phyloP scores from a whole-genome alignment of 805 yeast species.

The Zygosaccharomyces lentus region DNA sequence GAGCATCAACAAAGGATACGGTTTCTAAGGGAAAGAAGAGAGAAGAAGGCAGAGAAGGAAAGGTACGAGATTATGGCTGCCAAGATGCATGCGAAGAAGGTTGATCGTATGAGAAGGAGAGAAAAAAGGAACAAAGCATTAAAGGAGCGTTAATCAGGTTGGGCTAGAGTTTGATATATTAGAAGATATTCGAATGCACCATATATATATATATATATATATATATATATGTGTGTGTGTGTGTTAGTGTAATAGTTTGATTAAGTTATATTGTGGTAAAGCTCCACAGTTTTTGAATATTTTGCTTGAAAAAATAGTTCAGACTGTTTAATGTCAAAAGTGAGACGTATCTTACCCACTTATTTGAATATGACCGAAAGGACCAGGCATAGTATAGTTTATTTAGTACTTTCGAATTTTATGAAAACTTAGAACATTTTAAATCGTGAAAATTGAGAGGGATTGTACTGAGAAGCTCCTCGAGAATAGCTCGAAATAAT shows the following conservation, averaged over 20 bases:
- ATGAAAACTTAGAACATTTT: too few species aligned
- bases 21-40: conserved; percentile 66
- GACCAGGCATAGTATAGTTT: too few species aligned
- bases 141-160: conserved; percentile 63
- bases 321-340: too few species aligned
- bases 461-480: too few species aligned
- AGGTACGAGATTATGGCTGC: conserved; percentile 77
- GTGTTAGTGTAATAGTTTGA: not conserved
- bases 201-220: too few species aligned
- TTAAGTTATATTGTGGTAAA: not conserved
- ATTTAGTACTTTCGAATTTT: too few species aligned
- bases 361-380: too few species aligned
- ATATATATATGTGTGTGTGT: not conserved
- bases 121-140: conserved; percentile 94
- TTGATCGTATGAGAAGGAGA: conserved; percentile 81
- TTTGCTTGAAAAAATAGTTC: too few species aligned
- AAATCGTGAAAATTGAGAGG: too few species aligned
- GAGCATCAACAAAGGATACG: conserved; percentile 51
- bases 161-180: not conserved
- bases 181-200: not conserved
- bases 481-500: too few species aligned
- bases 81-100: conserved; percentile 88
- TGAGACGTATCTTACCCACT: too few species aligned
- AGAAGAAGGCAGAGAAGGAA: conserved; percentile 81
- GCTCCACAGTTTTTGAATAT: too few species aligned